Conservation (phyloP, 345 rosid species). For the Streptanthus diversifolius region DNA sequence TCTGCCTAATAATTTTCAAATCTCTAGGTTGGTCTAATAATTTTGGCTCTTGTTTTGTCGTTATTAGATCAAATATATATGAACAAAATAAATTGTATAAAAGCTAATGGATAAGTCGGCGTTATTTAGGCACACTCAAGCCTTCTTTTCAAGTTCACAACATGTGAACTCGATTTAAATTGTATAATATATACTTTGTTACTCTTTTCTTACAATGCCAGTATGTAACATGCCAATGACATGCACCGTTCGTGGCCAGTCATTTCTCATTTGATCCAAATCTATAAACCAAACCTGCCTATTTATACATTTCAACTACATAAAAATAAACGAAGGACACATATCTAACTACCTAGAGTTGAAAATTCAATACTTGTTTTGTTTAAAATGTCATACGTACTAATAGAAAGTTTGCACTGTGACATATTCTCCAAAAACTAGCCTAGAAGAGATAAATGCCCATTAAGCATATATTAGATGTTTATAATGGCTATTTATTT, state of each 20-base stretch:
- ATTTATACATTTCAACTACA: neutral
- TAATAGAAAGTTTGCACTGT: conserved; percentile 19
- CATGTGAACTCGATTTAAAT: conserved; percentile 12
- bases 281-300: neutral
- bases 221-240: conserved; percentile 29
- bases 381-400: neutral
- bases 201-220: conserved; percentile 23
- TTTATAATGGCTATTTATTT: neutral
- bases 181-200: neutral
- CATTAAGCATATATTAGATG: neutral
- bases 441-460: conserved; percentile 19
- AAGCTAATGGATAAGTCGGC: conserved; percentile 16
- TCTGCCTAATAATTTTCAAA: conserved; percentile 22
- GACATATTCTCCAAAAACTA: conserved; percentile 26
- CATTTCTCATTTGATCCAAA: neutral
- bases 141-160: conserved; percentile 15
- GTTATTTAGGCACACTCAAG: conserved; percentile 17
- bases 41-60: conserved; percentile 26
- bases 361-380: neutral
- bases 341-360: neutral
- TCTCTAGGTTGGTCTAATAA: conserved; percentile 30
- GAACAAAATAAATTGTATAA: neutral
- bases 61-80: conserved; percentile 6
- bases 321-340: neutral
- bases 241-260: conserved; percentile 12